Evolutionary conservation across 2,329 filamentous ascomycete genomes (phyloP).

Genomic region (Ophiostoma triangulosporum): DNA sequence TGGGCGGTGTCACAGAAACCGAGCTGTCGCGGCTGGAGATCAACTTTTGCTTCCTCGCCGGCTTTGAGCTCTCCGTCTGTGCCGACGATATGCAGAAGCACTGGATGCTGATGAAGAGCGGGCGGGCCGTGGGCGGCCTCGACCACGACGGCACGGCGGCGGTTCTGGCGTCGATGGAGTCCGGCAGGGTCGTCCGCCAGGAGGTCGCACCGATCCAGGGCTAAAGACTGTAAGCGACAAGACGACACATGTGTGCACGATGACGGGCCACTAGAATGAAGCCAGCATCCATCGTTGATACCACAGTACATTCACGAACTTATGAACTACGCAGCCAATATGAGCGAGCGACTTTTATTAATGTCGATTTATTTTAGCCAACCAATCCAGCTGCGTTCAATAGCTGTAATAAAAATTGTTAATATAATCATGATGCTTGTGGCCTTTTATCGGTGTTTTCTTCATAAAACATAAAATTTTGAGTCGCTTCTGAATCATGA

Average conservation of each 20-base stretch:
- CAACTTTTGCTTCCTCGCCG: conserved; percentile 74
- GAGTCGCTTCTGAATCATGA: background rate
- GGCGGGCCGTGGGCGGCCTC: conserved; percentile 13
- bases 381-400: too few species aligned
- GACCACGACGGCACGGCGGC: conserved; percentile 10
- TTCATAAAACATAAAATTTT: too few species aligned
- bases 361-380: background rate
- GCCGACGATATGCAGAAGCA: conserved; percentile 47
- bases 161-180: conserved; percentile 8
- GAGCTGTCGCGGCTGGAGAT: conserved; percentile 81
- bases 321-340: background rate
- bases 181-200: background rate
- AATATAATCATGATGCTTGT: too few species aligned
- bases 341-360: background rate
- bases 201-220: background rate
- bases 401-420: too few species aligned
- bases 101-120: conserved; percentile 45
- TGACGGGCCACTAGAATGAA: background rate
- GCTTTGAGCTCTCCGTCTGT: conserved; percentile 63
- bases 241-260: background rate
- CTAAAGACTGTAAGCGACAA: conserved; percentile 17
- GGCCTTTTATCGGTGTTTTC: too few species aligned
- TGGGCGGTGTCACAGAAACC: conserved; percentile 71
- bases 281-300: background rate
- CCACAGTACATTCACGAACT: background rate